Percentiles rank a stretch among this genome's conserved stretches.
Conservation (phyloP, 2,329 filamentous ascomycete species). For the Pestalotiopsis sp. region DNA sequence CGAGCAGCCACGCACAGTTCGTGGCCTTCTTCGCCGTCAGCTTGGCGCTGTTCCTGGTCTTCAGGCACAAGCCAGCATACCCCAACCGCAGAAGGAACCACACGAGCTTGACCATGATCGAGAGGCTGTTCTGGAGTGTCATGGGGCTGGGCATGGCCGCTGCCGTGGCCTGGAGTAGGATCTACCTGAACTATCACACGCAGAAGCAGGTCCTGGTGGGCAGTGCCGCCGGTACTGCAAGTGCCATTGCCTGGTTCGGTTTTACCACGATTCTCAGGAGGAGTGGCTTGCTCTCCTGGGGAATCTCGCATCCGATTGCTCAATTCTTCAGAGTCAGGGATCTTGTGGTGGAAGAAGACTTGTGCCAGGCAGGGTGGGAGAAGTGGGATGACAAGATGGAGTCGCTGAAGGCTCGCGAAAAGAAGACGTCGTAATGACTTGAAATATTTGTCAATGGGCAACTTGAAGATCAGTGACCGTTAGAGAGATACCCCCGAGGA, state of each 20-base stretch:
- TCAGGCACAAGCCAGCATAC: constrained; percentile 69
- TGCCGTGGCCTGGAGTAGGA: constrained; percentile 77
- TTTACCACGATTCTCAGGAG: constrained; percentile 69
- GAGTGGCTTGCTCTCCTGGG: constrained; percentile 73
- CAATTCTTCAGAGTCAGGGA: constrained; percentile 77
- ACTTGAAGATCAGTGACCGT: neutral
- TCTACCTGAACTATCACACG: constrained; percentile 95
- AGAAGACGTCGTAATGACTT: constrained; percentile 24
- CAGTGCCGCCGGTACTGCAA: constrained; percentile 67
- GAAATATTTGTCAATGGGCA: neutral
- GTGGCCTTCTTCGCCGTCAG: constrained; percentile 89
- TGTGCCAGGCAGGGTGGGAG: constrained; percentile 91
- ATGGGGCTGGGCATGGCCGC: constrained; percentile 64
- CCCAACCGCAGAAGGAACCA: constrained; percentile 39
- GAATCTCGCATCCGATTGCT: constrained; percentile 65
- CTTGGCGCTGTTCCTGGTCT: constrained; percentile 79
- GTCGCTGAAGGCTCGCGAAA: constrained; percentile 35
- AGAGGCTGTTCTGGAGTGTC: constrained; percentile 59
- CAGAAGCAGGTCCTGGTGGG: constrained; percentile 85
- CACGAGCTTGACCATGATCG: constrained; percentile 60
- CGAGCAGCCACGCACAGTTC: constrained; percentile 91
- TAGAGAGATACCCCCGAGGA: neutral
- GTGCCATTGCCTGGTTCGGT: constrained; percentile 78
- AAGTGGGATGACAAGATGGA: constrained; percentile 71
- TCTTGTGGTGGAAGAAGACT: constrained; percentile 83